Evolutionary conservation across 2,329 filamentous ascomycete genomes (phyloP), one percentile per base, ranked within the genome.

Genomic region (Mycosphaerelloides madeirae): DNA sequence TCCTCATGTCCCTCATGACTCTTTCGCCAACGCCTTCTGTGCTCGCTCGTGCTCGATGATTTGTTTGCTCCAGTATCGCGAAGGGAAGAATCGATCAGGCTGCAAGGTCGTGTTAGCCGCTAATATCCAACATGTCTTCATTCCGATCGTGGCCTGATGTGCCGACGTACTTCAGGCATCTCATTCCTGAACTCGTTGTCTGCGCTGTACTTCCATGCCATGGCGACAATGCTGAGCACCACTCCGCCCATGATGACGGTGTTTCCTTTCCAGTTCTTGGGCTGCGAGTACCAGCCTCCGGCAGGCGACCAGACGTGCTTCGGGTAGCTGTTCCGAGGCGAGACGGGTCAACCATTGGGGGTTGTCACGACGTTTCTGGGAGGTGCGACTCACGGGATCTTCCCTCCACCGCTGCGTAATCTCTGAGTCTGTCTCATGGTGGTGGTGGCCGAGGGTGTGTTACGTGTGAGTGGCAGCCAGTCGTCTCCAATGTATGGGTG

Each of bases 281-380:
- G 93, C 68, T 95, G 91, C 43, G 84, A 75, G 72, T 98, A 98
- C 93, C 93, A 98, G 71, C 93, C 93, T 78, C 93, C 93, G 55
- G 91, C 78, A 51, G 93, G 93, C 64, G 93, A 97, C 93, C 93
- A 98, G 78, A 98, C 88, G 78, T 98, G 91, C 45, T 61, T 62
- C 18, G 59, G 57, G 54, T 64, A 61, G 46, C 54, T 63, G 49
- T 41, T 25, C 22, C 22, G 22, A 31, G 18, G 37, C 14, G 38
- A 34, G 22, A 43, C 20, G 34, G 22, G 46, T 54, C 44, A 57
- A 53, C 50, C 42, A 52, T 54, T 55, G 54, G 18, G 9, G n/a
- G 31, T 18, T 33, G 22, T 29, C 15, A n/a, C 18, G 33, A 4
- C 9, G 11, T 3, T 19, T 3, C 8, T 19, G 18, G 22, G 29